Evolutionary conservation across 345 rosid genomes (phyloP).

Genomic region (Jatropha curcas): DNA sequence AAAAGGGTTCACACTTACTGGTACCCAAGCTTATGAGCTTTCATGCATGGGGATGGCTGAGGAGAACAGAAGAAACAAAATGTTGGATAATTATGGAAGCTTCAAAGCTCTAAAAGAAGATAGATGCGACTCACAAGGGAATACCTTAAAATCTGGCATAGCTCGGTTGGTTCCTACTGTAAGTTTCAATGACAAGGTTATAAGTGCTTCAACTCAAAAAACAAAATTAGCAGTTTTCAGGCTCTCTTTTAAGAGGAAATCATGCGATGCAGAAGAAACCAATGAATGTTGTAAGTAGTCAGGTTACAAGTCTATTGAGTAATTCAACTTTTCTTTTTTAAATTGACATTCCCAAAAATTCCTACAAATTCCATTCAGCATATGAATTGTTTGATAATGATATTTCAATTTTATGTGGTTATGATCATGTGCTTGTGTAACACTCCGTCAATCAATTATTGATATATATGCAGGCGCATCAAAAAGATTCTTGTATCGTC

Average conservation of each 20-base stretch:
- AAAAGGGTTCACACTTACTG: slow-evolving; percentile 22
- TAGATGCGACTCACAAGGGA: slow-evolving; percentile 32
- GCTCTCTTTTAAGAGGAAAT: slow-evolving; percentile 67
- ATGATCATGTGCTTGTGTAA: background rate
- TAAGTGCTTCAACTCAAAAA: slow-evolving; percentile 34
- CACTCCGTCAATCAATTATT: background rate
- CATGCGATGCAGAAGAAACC: slow-evolving; percentile 64
- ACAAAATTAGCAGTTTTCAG: slow-evolving; percentile 51
- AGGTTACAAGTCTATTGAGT: background rate
- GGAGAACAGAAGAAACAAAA: slow-evolving; percentile 43
- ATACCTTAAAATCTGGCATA: slow-evolving; percentile 32
- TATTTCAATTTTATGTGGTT: background rate
- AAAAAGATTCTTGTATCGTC: slow-evolving; percentile 55
- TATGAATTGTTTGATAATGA: background rate
- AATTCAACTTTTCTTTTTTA: background rate
- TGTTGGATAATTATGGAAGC: slow-evolving; percentile 39
- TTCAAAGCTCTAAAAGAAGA: slow-evolving; percentile 43
- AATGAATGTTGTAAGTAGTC: slow-evolving; percentile 48
- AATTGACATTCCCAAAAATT: slow-evolving; percentile 1
- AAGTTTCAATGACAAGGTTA: slow-evolving; percentile 45
- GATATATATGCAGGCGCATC: slow-evolving; percentile 45
- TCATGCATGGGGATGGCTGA: slow-evolving; percentile 37
- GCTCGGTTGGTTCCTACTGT: slow-evolving; percentile 40
- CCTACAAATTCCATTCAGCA: too few relatives aligned
- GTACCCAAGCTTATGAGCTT: slow-evolving; percentile 32